Evolutionary conservation across 2,329 filamentous ascomycete species (phyloP), one percentile per base, ranked within the genome.

Genomic region (Fusarium papillatum): DNA sequence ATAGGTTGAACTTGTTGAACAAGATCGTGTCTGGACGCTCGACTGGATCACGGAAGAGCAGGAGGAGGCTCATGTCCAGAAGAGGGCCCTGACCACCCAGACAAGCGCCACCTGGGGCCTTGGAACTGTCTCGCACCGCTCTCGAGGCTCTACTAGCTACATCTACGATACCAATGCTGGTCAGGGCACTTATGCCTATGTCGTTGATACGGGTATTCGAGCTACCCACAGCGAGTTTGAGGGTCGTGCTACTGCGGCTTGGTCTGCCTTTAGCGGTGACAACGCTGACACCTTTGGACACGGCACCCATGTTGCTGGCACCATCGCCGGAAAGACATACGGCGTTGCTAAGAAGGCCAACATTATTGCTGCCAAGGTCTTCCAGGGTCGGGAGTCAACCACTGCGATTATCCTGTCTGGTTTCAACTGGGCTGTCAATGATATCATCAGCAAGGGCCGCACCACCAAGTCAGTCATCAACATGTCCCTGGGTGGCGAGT

Each of bases 151-250:
- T 29, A 78, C 72, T 19, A 79, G 72, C 64, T 91, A 91, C 80
- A 80, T 87, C 61, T 91, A 89, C 73, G 88, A 91, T 79, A 83
- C 83, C 66, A 83, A 82, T 22, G 87, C 87, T 53, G 79, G 79
- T 14, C 59, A 64, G 57, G 87, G 86, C 43, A 89, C 89, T 76
- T 92, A 89, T 38, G 88, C 87, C 57, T 93, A 90, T 81, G 82
- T 93, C 26, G 87, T 93, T 59, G 92, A 93, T 82, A 93, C 90
- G 7, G 92, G 92, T 76, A 89, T 93, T 75, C 84, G 83, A 59
- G 83, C 84, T 26, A 85, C 86, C 7, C 92, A 93, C 82, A 77
- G 78, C 41, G 86, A 91, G 79, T 91, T 89, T 77, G 84, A 87
- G 77, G 88, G 87, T 43, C 87, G 90, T 66, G 90, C 90, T n/a